Evolutionary conservation across 2,329 filamentous ascomycete species (phyloP), one percentile per base, ranked within the genome.

Genomic region (Xylariales sp.): DNA sequence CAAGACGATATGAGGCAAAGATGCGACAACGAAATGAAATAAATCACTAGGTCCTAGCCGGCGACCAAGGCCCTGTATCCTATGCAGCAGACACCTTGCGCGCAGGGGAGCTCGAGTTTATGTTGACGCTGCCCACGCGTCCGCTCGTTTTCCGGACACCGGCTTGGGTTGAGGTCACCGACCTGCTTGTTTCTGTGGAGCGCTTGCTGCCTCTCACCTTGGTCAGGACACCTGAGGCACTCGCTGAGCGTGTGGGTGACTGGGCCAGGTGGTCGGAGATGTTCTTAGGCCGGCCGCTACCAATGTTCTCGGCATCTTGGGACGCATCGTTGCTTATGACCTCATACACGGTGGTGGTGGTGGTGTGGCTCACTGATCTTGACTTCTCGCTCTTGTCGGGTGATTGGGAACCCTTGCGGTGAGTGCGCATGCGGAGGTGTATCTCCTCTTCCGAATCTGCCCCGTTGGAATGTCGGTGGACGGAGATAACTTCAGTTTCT

Each of bases 401-500:
- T 38, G 75, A 84, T 47, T 75, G 77, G 15, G 75, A 84, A 27
- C 66, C 67, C 65, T 82, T 86, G 51, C 74, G 83, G 53, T 71
- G 78, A 41, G 78, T 77, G 47, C 76, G 76, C 72, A 88, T 80
- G 34, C 88, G 83, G 31, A 95, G 65, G 54, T 89, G 84, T 52
- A 79, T 77, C 57, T 95, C 88, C 54, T 95, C 88, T 43, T 95
- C 89, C 15, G 83, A 85, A 56, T 93, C 86, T 32, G 69, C 69
- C 29, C 73, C 75, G 14, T 74, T 72, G 12, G 78, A 81, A 28
- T 76, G 72, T 23, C 78, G 80, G 50, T 84, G 72, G 30, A 76
- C 73, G 29, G 73, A 69, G 35, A 81, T 66, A 40, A 78, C 61
- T 55, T 87, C 83, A 1, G 76, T 75, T 41, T 81, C 74, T 54